A percentile compares a stretch with the other conserved stretches of the same genome.
These are phyloP conservation scores for Alternaria tenuissima DNA, from an alignment of 2,329 filamentous ascomycete species.

Conservation along the genomic window DNA sequence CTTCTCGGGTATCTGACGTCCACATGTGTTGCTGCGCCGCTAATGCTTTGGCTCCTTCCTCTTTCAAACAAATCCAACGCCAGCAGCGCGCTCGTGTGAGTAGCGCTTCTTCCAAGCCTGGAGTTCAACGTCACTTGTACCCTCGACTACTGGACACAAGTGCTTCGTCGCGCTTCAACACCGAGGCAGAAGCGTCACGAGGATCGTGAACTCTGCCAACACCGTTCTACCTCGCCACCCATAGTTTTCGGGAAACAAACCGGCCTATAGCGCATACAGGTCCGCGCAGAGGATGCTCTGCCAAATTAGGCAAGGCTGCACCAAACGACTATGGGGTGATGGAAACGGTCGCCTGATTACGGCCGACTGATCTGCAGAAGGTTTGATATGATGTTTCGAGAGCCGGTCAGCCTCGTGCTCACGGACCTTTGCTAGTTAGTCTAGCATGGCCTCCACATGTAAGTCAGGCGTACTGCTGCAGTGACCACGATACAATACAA, in stretches of 20 bases:
- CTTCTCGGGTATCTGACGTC: not conserved
- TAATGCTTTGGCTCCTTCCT: not conserved
- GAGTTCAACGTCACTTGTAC: conserved; percentile 7
- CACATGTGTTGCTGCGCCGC: not conserved
- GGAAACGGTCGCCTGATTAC: conserved; percentile 7
- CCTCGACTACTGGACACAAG: not conserved
- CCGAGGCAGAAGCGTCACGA: conserved; percentile 20
- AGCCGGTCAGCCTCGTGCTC: conserved; percentile 6
- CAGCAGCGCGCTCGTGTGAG: not conserved
- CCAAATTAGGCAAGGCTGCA: conserved; percentile 4
- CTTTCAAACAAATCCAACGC: not conserved
- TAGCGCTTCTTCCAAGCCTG: not conserved
- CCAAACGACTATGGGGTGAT: not conserved
- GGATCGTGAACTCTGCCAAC: conserved; percentile 22
- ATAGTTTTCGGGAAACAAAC: conserved; percentile 4
- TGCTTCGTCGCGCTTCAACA: conserved; percentile 27
- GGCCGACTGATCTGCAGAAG: not conserved
- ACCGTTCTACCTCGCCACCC: not conserved
- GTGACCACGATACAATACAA: not conserved
- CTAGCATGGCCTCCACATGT: conserved; percentile 1
- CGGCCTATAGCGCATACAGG: not conserved
- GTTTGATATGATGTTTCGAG: conserved; percentile 6
- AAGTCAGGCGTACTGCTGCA: conserved; percentile 8
- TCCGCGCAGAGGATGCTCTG: not conserved
- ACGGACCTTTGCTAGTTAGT: not conserved